Base-by-base conservation (phyloP, 2,329 filamentous ascomycete genomes). In the Acephala macrosclerotiorum region DNA sequence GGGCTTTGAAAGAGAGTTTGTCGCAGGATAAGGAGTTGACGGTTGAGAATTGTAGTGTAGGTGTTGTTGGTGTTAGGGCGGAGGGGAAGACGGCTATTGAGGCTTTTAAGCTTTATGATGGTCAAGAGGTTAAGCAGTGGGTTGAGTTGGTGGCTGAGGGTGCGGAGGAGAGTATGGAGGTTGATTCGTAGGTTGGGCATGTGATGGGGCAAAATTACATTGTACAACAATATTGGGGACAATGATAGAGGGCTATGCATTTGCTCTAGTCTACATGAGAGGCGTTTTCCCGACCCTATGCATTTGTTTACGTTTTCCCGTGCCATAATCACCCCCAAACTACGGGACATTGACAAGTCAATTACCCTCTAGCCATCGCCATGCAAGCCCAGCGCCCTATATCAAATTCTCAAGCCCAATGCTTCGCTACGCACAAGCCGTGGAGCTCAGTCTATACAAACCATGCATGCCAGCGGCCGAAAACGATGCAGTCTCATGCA, bases 11-110 rank as follows among this genome's bases (percentile, higher is more conserved):
- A 85, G 96, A 99, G 85, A 97, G 92, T 73, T 83, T 99, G 78
- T 91, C 92, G 65, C 95, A 98, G 86, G 96, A 99, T 81, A 97
- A 96, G 84, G 94, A 98, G 85, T 83, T 99, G 79, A 98, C 95
- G 63, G 88, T 97, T 47, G 96, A 98, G 79, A 99, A 99, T 83
- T 97, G 94, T 62, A 97, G 93, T 73, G 87, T 99, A 61, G 94
- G 92, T 42, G 85, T 97, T 67, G 92, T 94, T 25, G 94, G 94
- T 11, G 73, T 88, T 58, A 82, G 81, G 63, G 79, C 79, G 69
- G 80, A 81, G 67, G 80, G 81, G 7, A 82, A 82, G 61, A 83
- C 85, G 79, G 81, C 76, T 62, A 80, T 91, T 36, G 92, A 98
- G 84, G 87, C 87, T 70, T 98, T 98, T 82, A 93, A 92, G 84